Evolutionary conservation across 1,284 basidiomycete genomes (phyloP), one percentile per base, ranked within the genome.

Genomic region (Chalciporus sp.): DNA sequence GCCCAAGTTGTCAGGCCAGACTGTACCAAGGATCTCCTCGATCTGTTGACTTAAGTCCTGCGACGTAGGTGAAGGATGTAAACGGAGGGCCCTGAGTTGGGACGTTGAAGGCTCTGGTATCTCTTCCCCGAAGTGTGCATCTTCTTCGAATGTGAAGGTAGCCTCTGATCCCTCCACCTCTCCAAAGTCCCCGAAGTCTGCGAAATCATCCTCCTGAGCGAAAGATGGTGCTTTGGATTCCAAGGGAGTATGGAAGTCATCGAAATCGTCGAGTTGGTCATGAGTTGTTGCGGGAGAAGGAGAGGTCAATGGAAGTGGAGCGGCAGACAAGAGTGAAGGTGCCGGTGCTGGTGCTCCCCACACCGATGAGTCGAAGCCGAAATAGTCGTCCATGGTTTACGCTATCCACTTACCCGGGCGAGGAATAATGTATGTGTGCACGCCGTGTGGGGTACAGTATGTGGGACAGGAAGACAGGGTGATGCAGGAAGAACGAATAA

Each of bases 111-210:
- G 72, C 58, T 17, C 40, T 48, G 42, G 65, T 45, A 64, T 65
- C 52, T 75, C 68, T 49, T 76, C 74, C 55, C 71, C 71, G 61
- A 82, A 81, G 7, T 65, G 68, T n/a, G 63, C 66, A 17, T 74
- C 71, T 49, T 76, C 77, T 19, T 69, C 75, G 63, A 84, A 76
- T 19, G 64, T 54, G 41, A 69, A 72, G 43, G 58, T 57, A 50
- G 51, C 41, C 29, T 62, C 67, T 39, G 74, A 58, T 49, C 69
- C 74, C 51, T 79, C 79, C 14, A 77, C 83, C 58, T 92, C 92
- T 52, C 83, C 90, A 70, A 92, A 92, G 62, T 92, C 90, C 16
- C 89, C 92, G 76, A 95, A 95, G 65, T 94, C 91, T 47, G 86
- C 90, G 70, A 89, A 91, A 55, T 90, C 89, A 64, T 90, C 89